Conservation (phyloP, 2,329 filamentous ascomycete genomes). For the Penicillium sp. region DNA sequence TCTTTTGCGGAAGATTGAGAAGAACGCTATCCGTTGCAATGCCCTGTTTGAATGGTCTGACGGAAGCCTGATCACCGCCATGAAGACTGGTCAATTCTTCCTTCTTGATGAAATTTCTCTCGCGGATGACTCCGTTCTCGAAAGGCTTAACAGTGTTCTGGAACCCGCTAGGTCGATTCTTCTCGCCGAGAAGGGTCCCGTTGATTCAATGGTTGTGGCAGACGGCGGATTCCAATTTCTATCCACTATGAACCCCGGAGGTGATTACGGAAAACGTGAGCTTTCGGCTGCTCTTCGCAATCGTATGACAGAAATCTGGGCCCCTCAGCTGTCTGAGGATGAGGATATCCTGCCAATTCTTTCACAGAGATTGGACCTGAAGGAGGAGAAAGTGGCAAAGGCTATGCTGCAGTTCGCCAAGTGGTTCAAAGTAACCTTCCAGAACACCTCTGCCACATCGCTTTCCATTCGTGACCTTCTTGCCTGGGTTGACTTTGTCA, state of each 20-base stretch:
- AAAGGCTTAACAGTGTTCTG: slow-evolving; percentile 90
- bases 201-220: slow-evolving; percentile 70
- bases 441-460: slow-evolving; percentile 64
- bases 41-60: slow-evolving; percentile 95
- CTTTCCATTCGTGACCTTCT: slow-evolving; percentile 89
- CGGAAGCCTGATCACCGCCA: slow-evolving; percentile 83
- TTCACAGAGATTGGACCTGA: slow-evolving; percentile 57
- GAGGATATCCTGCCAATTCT: slow-evolving; percentile 86
- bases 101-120: slow-evolving; percentile 95
- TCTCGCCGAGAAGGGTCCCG: slow-evolving; percentile 83
- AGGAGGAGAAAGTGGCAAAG: slow-evolving; percentile 51
- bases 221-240: slow-evolving; percentile 82
- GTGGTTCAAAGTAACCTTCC: slow-evolving; percentile 78
- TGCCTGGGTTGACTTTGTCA: slow-evolving; percentile 88
- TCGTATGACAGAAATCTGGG: slow-evolving; percentile 98
- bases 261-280: slow-evolving; percentile 96
- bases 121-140: slow-evolving; percentile 91
- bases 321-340: slow-evolving; percentile 72
- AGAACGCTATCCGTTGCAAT: slow-evolving; percentile 57
- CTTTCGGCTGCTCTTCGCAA: slow-evolving; percentile 90
- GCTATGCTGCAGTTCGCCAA: slow-evolving; percentile 76
- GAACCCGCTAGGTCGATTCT: slow-evolving; percentile 79
- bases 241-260: slow-evolving; percentile 97
- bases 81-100: slow-evolving; percentile 84
- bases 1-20: slow-evolving; percentile 38